Conservation (phyloP, 2,329 filamentous ascomycete genomes). For the Biscogniauxia marginata region DNA sequence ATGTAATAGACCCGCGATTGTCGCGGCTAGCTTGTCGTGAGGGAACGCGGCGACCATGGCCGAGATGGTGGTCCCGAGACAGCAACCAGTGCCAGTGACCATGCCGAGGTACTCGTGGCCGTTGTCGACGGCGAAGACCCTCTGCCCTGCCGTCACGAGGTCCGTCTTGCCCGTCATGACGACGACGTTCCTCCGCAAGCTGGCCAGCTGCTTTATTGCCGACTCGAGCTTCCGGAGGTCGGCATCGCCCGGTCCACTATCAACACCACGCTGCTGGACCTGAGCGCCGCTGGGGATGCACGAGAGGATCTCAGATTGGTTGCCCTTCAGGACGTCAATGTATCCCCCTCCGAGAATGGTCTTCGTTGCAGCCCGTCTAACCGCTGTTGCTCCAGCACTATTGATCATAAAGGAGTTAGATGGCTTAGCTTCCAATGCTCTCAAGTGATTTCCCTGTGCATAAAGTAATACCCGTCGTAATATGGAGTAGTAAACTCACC, state of each 20-base stretch:
- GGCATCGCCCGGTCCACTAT: constrained; percentile 61
- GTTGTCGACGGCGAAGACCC: constrained; percentile 69
- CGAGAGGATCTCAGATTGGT: constrained; percentile 90
- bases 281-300: constrained; percentile 37
- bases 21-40: constrained; percentile 67
- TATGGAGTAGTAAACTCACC: constrained; percentile 44
- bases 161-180: constrained; percentile 82
- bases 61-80: constrained; percentile 77
- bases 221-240: constrained; percentile 53
- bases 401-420: neutral
- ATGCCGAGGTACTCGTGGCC: constrained; percentile 69
- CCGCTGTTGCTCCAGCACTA: constrained; percentile 73
- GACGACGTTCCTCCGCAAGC: constrained; percentile 67
- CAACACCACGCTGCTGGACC: constrained; percentile 76
- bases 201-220: constrained; percentile 66
- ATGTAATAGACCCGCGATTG: constrained; percentile 69
- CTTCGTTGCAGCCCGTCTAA: constrained; percentile 70
- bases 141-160: constrained; percentile 70
- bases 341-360: constrained; percentile 71
- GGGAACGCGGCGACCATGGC: constrained; percentile 66
- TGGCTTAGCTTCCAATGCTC: constrained; percentile 3
- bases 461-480: neutral
- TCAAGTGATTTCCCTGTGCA: neutral
- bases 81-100: constrained; percentile 82
- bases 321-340: constrained; percentile 90